Evolutionary conservation across 2,329 filamentous ascomycete genomes (phyloP).

Genomic region (Huntiella omanensis): DNA sequence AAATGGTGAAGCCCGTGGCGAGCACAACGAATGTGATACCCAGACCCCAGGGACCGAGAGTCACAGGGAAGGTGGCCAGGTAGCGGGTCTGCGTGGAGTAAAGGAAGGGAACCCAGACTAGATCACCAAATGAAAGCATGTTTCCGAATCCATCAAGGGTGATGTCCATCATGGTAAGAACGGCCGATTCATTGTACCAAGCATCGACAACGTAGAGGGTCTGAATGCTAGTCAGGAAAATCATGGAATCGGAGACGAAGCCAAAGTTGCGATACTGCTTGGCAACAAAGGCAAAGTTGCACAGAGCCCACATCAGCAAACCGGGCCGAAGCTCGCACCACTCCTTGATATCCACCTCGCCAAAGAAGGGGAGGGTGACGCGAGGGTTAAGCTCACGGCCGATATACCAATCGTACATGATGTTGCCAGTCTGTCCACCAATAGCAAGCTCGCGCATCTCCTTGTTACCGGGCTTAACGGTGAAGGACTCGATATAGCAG

Average conservation of each 20-base stretch:
- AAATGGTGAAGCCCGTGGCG: conserved; percentile 64
- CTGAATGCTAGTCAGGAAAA: conserved; percentile 62
- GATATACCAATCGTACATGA: conserved; percentile 92
- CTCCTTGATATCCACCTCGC: conserved; percentile 75
- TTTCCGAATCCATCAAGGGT: conserved; percentile 85
- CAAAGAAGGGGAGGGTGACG: conserved; percentile 56
- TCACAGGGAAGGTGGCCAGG: conserved; percentile 60
- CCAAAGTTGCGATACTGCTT: conserved; percentile 78
- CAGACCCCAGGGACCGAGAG: conserved; percentile 53
- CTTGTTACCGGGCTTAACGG: conserved; percentile 55
- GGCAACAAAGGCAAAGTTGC: conserved; percentile 69
- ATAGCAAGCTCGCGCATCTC: conserved; percentile 60
- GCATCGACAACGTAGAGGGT: conserved; percentile 68
- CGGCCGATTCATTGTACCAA: conserved; percentile 70
- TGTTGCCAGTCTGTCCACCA: conserved; percentile 66
- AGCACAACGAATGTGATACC: conserved; percentile 48
- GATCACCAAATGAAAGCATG: conserved; percentile 85
- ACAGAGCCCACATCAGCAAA: conserved; percentile 70
- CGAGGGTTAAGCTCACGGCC: conserved; percentile 89
- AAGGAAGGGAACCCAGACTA: conserved; percentile 82
- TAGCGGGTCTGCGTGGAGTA: conserved; percentile 77
- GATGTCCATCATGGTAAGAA: conserved; percentile 87
- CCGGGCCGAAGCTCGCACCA: conserved; percentile 86
- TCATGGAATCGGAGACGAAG: conserved; percentile 67
- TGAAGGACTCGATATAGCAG: conserved; percentile 68